Evolutionary conservation across 768 basidiomycete genomes (phyloP), one percentile per base, ranked within the genome.

Genomic region (Dictyophora rubrovolvata): DNA sequence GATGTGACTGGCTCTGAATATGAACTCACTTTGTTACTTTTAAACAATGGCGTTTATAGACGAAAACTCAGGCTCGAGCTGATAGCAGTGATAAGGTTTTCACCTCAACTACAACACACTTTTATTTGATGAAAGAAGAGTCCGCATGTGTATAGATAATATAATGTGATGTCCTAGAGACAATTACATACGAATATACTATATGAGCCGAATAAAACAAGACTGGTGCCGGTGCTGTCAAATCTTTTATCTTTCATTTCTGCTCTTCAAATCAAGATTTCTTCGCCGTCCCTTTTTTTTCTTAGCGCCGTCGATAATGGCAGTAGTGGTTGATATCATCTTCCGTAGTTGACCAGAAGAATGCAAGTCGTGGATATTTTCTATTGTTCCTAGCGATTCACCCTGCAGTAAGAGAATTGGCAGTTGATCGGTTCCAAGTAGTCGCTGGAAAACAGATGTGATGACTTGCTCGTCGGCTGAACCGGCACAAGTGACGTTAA

Each of bases 331-430:
- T 11, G 70, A 67, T 48, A 85, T 70, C 61, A 79, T 71, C 46
- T 69, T 71, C 59, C 75, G 69, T 37, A 90, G 74, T 59, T 82
- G 74, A 47, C 82, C 84, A 37, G 67, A 73, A 53, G 75, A 69
- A 46, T 77, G 65, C 37, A 86, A 70, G 51, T 66, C 74, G 46
- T 77, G 76, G 62, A 89, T 78, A 18, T 81, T 75, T 16, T 74
- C 70, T 46, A 84, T 70, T 0, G 75, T 69, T 16, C 82, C 82
- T 16, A 86, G 71, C 16, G 78, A 68, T 51, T 75, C 73, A 36
- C 89, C 89, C 17, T 83, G 84, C 49, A 92, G 69, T 55, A 92
- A 73, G 5, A 91, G 76, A 33, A 89, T 68, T 16, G 89, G 87
- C 7, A 90, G 72, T 16, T 81, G 77, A 1, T 73, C 62, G 3